Evolutionary conservation across 2,329 filamentous ascomycete genomes (phyloP).

Genomic region (Penicillium sp.): DNA sequence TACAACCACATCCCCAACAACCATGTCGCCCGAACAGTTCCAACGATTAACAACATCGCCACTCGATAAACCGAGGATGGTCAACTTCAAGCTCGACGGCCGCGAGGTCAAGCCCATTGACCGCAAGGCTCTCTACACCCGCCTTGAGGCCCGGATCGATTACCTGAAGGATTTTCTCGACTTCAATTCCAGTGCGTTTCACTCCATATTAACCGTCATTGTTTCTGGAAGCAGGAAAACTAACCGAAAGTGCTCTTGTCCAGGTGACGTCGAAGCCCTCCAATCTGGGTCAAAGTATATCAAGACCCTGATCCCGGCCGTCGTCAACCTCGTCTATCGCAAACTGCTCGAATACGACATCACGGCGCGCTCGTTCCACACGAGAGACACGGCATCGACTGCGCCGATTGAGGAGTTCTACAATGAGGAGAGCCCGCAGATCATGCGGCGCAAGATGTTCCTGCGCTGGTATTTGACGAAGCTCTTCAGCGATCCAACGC

Average conservation of each 20-base stretch:
- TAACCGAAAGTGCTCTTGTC: background rate
- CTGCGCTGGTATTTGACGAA: constrained; percentile 74
- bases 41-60: background rate
- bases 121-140: constrained; percentile 73
- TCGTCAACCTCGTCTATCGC: constrained; percentile 84
- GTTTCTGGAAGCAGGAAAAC: background rate
- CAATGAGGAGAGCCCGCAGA: constrained; percentile 73
- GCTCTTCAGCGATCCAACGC: constrained; percentile 74
- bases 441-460: constrained; percentile 78
- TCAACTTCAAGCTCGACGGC: constrained; percentile 25
- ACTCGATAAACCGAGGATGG: background rate
- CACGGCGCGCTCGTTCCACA: constrained; percentile 76
- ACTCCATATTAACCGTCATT: background rate
- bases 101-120: constrained; percentile 63
- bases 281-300: constrained; percentile 74
- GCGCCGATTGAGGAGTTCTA: constrained; percentile 68
- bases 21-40: background rate
- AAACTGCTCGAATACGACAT: constrained; percentile 82
- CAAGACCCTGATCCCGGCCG: constrained; percentile 78
- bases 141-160: constrained; percentile 69
- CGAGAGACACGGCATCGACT: constrained; percentile 65
- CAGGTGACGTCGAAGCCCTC: constrained; percentile 75
- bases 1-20: background rate
- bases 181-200: constrained; percentile 68
- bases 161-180: constrained; percentile 79